Conservation (phyloP, 78 protist genomes). For the Isochrysis galbana region DNA sequence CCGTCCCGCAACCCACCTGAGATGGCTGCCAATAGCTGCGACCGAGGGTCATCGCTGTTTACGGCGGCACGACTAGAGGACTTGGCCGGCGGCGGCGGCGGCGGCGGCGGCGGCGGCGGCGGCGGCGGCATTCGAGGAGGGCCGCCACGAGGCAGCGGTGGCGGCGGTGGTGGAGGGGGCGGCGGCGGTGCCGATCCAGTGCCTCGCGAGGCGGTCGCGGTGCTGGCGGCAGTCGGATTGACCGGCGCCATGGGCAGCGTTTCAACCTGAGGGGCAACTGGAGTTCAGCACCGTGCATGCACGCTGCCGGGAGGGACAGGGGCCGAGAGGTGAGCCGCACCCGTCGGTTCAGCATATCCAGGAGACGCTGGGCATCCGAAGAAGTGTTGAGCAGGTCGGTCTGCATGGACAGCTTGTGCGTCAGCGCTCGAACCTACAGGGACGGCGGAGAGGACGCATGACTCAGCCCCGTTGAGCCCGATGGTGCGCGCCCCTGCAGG, state of each 20-base stretch:
- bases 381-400: not conserved
- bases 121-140: not conserved
- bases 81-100: not conserved
- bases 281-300: too few species aligned
- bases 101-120: slow-evolving; percentile 18
- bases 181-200: not conserved
- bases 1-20: not conserved
- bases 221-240: not conserved
- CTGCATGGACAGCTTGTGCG: not conserved
- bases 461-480: too few species aligned
- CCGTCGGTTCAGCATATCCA: not conserved
- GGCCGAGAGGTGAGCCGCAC: too few species aligned
- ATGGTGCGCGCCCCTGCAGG: too few species aligned
- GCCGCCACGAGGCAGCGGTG: not conserved
- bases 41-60: not conserved
- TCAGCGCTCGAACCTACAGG: not conserved
- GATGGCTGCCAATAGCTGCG: not conserved
- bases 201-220: not conserved
- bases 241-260: not conserved
- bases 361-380: not conserved
- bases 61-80: too few species aligned
- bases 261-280: not conserved
- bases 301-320: too few species aligned
- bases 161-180: not conserved
- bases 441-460: too few species aligned